Base-by-base conservation (phyloP, 2,329 filamentous ascomycete species). In the Xylaria sp. region DNA sequence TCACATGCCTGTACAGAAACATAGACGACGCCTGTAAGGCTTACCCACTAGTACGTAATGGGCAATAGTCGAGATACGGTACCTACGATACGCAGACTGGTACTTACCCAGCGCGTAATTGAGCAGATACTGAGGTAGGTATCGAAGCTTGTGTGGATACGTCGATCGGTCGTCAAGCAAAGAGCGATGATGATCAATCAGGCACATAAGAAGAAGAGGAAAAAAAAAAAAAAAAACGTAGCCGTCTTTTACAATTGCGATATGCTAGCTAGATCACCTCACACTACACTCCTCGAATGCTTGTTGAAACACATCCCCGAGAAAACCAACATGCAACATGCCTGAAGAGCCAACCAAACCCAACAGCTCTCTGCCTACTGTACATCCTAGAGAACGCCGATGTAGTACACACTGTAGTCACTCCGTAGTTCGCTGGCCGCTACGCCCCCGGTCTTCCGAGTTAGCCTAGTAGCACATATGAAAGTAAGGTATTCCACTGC, bases 111-210 rank as follows among this genome's bases (percentile, higher is more conserved):
- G 14, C 21, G 31, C 12, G 46, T 19, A 23, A 8, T 14, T 8
- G 3, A 46, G 49, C 37, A 25, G n/a, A n/a, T 33, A 38, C 12
- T 25, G 28, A 31, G 28, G 4, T 9, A 31, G 9, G 28, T 9
- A 40, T 8, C 23, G 49, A 33, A 62, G 60, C 60, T 62, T 60
- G 46, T 59, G 61, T 63, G 61, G 61, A 47, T 56, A 60, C 55
- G 43, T 28, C 55, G 40, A 43, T 50, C 33, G 38, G 31, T 14
- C 21, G 21, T 9, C 40, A 46, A 61, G 52, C 50, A 31, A 33
- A 12, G 25, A 37, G 50, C 47, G 55, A 46, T 25, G 21, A 56
- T 23, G 38, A 46, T 43, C 19, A n/a, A n/a, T n/a, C n/a, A n/a
- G n/a, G n/a, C n/a, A n/a, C n/a, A n/a, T n/a, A n/a, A n/a, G n/a